These are phyloP conservation scores for barley (Hordeum vulgare) DNA, from an alignment of 176 grass and related monocot species.

Conservation along the genomic window MorexV3_pseudomolecules_assembly NC_058520.1:27313950-27314449, in stretches of 20 bases:
- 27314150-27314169: conserved; percentile 66
- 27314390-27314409: background rate
- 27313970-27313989: too few species aligned
- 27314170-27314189: conserved; percentile 77
- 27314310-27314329: conserved; percentile 85
- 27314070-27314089: background rate
- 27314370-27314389: conserved; percentile 16
- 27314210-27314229: conserved; percentile 67
- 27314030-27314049: too few species aligned
- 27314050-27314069: too few species aligned
- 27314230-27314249: background rate
- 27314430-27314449: too few species aligned
- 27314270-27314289: background rate
- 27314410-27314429: background rate
- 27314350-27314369: conserved; percentile 93
- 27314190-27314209: conserved; percentile 89
- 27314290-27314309: conserved; percentile 78
- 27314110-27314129: background rate
- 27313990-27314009: too few species aligned
- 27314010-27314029: too few species aligned
- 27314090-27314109: background rate
- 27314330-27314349: conserved; percentile 93
- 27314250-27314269: background rate
- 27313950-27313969: too few species aligned
- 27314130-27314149: conserved; percentile 38